Base-by-base conservation (phyloP, 75 land plant species). In the Pinus taeda region DNA sequence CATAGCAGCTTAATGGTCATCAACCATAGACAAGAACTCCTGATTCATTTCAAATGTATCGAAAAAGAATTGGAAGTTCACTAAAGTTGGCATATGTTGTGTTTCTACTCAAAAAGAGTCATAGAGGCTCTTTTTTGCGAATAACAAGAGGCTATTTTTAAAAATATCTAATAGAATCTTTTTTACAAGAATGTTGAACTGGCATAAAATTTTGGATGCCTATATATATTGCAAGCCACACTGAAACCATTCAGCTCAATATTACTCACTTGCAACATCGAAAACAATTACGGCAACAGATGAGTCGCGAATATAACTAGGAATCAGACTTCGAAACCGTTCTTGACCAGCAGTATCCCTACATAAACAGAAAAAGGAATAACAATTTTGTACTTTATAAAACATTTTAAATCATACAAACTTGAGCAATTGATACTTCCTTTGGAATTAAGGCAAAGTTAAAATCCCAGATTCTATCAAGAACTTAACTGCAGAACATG, bases 341-440 rank as follows among this genome's bases (percentile, higher is more conserved):
- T 90, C 89, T 64, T 90, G 92, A 55, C 92, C 92, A 74, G 92
- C 92, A 53, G 92, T 90, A 75, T 90, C 92, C 92, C 92, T 87
- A 78, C n/a, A 59, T 4, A 59, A 20, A 11, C 60, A 59, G 60
- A 17, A 59, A 59, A 59, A 15, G 21, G 60, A 59, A 59, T 49
- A 59, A 18, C 18, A 59, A 59, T 18, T 2, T 17, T 59, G 60
- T 59, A n/a, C 18, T 49, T 59, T 17, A 20, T 59, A 59, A 59
- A 5, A 59, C 55, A 49, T 8, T 13, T 49, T 49, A 49, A 49
- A 49, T 49, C 1, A 49, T 18, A 59, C 60, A 20, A 17, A 12
- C 60, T 17, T 59, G 60, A 59, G 60, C 18, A 4, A 59, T 59
- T 59, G 21, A 59, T 59, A 59, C 18, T 59, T 59, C 21, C 18